A percentile compares a stretch with the other conserved stretches of the same genome.
These are phyloP conservation scores for Tolypocladium tropicale DNA, from an alignment of 2,329 filamentous ascomycete genomes.

Conservation along the genomic window DNA sequence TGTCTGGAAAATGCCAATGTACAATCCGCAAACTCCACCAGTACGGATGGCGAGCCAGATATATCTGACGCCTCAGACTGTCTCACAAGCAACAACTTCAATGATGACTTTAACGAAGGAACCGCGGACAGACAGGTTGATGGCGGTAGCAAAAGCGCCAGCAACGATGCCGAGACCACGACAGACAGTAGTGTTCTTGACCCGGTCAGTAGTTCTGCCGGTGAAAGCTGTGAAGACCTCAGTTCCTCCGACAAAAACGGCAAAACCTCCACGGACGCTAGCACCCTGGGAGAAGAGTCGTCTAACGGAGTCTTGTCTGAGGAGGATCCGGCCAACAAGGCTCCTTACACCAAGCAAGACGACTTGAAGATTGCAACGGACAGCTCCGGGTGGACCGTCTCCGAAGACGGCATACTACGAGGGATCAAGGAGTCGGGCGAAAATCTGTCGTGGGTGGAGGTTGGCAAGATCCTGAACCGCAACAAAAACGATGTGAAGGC, in stretches of 20 bases:
- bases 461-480: slow-evolving; percentile 15
- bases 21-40: background rate
- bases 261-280: slow-evolving; percentile 1
- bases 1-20: background rate
- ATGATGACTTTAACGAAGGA: background rate
- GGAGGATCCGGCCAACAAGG: background rate
- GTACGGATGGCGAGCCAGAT: background rate
- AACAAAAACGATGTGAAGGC: slow-evolving; percentile 17
- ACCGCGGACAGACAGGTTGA: background rate
- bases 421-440: slow-evolving; percentile 21
- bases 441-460: slow-evolving; percentile 18
- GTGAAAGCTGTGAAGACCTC: background rate
- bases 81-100: background rate
- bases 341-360: background rate
- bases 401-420: slow-evolving; percentile 22
- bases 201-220: background rate
- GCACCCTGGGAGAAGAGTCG: slow-evolving; percentile 3
- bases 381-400: slow-evolving; percentile 18
- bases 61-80: background rate
- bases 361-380: background rate
- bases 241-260: slow-evolving; percentile 2
- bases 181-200: background rate
- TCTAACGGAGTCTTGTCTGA: slow-evolving; percentile 1
- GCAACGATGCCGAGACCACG: background rate
- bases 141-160: background rate